Evolutionary conservation across 306 rosid species (phyloP), one percentile per base, ranked within the genome.

Genomic region (Trichosanthes truncata): DNA sequence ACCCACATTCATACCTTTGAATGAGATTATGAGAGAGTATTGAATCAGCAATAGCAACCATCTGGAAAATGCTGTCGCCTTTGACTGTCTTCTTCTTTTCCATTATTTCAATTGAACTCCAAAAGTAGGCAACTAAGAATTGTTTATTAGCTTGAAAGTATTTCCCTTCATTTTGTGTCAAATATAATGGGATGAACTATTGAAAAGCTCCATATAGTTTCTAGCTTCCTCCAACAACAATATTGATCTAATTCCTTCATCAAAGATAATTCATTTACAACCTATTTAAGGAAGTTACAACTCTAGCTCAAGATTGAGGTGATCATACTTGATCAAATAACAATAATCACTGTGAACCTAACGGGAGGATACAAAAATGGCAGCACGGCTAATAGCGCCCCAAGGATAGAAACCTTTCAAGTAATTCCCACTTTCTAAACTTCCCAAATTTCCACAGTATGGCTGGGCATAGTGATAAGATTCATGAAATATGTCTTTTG

Each of bases 331-430:
- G 10, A 72, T 46, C 77, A 45, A 13, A 25, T 3, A 46, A 13
- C 38, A 26, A 45, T 7, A 72, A 25, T 72, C 77, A 72, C 38
- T 25, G 40, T 72, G 77, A 46, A 72, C 46, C 57, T 4, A 25
- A 46, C 36, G 46, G 15, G 40, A 72, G 14, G 77, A 72, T 45
- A 72, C 77, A 72, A 72, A 72, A 72, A 25, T 72, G 77, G 77
- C n/a, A 23, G 77, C 77, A 43, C 53, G 52, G 38, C 11, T 71
- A 71, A 71, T 69, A 13, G 23, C 77, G 5, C 2, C 53, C 6
- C 48, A 5, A 35, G 14, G 26, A 17, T 35, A 36, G 26, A 20
- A 35, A 40, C 73, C 46, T 35, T 66, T 31, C 45, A 74, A 48
- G 78, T 29, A 29, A 29, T 15, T 73, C 77, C 14, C 14, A 73